Evolutionary conservation across 2,329 filamentous ascomycete genomes (phyloP).

Genomic region (Thelonectria blattea): DNA sequence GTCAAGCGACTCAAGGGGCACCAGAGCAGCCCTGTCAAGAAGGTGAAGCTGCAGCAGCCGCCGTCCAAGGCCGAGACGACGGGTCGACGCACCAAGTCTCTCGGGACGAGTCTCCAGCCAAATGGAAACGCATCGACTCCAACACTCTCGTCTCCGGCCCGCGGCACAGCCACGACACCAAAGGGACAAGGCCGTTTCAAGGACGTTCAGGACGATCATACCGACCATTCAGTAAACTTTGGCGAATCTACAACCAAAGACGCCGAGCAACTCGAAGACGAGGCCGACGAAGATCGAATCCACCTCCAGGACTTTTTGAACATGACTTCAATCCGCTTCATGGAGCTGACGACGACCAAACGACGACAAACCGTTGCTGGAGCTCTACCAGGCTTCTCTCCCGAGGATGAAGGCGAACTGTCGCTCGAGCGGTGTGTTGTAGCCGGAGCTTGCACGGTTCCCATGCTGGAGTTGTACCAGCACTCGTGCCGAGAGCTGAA

Average conservation of each 20-base stretch:
- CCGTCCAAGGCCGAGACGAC: slow-evolving; percentile 71
- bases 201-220: slow-evolving; percentile 56
- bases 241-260: slow-evolving; percentile 50
- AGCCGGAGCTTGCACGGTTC: slow-evolving; percentile 87
- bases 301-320: slow-evolving; percentile 92
- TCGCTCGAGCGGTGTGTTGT: slow-evolving; percentile 81
- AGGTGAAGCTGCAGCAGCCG: slow-evolving; percentile 71
- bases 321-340: slow-evolving; percentile 96
- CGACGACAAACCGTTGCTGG: slow-evolving; percentile 75
- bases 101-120: slow-evolving; percentile 54
- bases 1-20: slow-evolving; percentile 75
- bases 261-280: slow-evolving; percentile 51
- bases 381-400: slow-evolving; percentile 48
- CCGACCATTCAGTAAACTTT: slow-evolving; percentile 52
- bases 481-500: slow-evolving; percentile 96
- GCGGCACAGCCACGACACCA: slow-evolving; percentile 59
- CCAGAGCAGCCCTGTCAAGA: slow-evolving; percentile 79
- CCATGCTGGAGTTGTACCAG: slow-evolving; percentile 93
- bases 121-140: slow-evolving; percentile 50
- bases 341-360: slow-evolving; percentile 98
- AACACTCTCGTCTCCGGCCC: slow-evolving; percentile 55
- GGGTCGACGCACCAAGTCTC: slow-evolving; percentile 62
- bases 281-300: slow-evolving; percentile 66
- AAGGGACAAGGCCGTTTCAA: slow-evolving; percentile 61
- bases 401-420: slow-evolving; percentile 56